Evolutionary conservation across 345 rosid genomes (phyloP).

Genomic region (Arabis hirsuta): DNA sequence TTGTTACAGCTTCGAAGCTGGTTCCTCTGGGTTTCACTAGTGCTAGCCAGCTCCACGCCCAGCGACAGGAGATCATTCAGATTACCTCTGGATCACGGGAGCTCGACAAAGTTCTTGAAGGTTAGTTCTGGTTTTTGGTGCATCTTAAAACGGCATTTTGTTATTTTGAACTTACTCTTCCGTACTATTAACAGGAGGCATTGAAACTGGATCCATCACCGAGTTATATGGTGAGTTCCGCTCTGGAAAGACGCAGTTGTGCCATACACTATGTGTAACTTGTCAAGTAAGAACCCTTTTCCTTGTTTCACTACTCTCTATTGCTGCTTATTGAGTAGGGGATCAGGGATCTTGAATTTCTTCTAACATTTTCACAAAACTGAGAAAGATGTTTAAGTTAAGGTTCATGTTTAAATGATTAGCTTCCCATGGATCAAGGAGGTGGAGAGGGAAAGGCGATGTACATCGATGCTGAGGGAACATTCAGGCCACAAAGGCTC

Average conservation of each 20-base stretch:
- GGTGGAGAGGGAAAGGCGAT: conserved; percentile 98
- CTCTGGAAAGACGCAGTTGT: conserved; percentile 95
- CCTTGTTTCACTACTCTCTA: neutral
- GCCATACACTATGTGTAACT: conserved; percentile 96
- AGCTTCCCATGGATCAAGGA: conserved; percentile 99
- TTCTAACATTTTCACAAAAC: neutral
- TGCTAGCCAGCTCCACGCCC: conserved; percentile 88
- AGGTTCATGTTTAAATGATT: conserved; percentile 38
- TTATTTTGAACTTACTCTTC: conserved; percentile 27
- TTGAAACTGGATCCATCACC: conserved; percentile 96
- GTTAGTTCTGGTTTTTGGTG: conserved; percentile 37
- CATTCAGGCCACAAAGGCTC: conserved; percentile 96
- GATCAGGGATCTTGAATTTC: neutral
- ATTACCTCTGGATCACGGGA: conserved; percentile 95
- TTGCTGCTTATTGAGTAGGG: conserved; percentile 3
- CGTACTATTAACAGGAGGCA: conserved; percentile 63
- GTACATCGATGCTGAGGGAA: conserved; percentile 99
- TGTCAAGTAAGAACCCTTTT: conserved; percentile 71
- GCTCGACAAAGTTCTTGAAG: conserved; percentile 94
- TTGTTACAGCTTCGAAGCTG: conserved; percentile 76
- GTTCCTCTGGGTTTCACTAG: conserved; percentile 97
- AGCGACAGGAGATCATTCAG: conserved; percentile 93
- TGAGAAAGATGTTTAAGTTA: conserved; percentile 16
- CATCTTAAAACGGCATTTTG: neutral
- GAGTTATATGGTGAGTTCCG: conserved; percentile 98